Percentiles rank a stretch among this genome's conserved stretches.
Conservation (phyloP, 2,329 filamentous ascomycete genomes). For the Botrytis elliptica region DNA sequence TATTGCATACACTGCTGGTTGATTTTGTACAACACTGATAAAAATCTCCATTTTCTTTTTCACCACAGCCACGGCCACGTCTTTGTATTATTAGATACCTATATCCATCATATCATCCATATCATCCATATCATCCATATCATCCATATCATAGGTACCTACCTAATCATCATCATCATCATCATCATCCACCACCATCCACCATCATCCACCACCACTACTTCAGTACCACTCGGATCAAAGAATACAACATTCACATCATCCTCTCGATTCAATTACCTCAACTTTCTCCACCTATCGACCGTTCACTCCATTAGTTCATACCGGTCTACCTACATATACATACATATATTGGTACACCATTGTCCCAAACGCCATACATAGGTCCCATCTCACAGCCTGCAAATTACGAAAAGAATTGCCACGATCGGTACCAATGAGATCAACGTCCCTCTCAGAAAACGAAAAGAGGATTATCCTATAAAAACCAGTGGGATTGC, state of each 20-base stretch:
- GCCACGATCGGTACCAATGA: neutral
- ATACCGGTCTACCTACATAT: neutral
- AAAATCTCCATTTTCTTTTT: neutral
- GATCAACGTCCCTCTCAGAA: neutral
- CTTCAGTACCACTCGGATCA: neutral
- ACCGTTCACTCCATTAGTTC: neutral
- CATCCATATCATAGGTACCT: too few species aligned
- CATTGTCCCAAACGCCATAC: neutral
- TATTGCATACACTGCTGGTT: neutral
- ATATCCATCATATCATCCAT: too few species aligned
- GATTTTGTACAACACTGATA: neutral
- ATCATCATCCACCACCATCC: neutral
- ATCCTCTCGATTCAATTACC: neutral
- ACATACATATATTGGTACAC: conserved; percentile 16
- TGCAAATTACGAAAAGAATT: neutral
- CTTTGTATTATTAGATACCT: neutral
- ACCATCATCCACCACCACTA: too few species aligned
- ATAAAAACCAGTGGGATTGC: neutral
- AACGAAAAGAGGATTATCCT: neutral
- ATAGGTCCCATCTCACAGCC: conserved; percentile 12
- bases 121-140: too few species aligned
- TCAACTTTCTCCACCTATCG: neutral
- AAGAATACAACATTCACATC: neutral
- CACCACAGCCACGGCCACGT: conserved; percentile 4
- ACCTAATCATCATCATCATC: neutral